Conservation (phyloP, 768 basidiomycete genomes). For the Lactarius quietus region DNA sequence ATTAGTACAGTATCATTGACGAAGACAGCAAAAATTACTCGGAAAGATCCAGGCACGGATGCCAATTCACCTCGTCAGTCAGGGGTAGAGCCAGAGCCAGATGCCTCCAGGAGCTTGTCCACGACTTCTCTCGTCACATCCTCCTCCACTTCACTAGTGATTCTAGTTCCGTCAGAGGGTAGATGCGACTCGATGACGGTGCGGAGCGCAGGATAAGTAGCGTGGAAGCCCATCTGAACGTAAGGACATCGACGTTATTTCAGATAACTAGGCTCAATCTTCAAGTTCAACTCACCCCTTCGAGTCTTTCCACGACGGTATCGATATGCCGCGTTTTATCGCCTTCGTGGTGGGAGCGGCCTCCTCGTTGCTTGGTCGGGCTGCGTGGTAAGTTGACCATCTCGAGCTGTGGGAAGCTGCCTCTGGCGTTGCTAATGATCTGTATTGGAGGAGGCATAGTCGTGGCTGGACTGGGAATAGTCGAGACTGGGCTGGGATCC, state of each 20-base stretch:
- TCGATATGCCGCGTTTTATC: slow-evolving; percentile 12
- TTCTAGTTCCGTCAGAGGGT: slow-evolving; percentile 39
- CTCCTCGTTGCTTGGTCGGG: slow-evolving; percentile 33
- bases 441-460: slow-evolving; percentile 28
- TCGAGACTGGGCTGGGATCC: no score
- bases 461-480: no score
- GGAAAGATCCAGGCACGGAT: no score
- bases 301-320: slow-evolving; percentile 35
- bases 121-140: slow-evolving; percentile 61
- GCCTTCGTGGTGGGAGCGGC: slow-evolving; percentile 45
- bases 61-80: neutral
- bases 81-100: slow-evolving; percentile 11
- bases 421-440: slow-evolving; percentile 60
- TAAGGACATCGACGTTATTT: slow-evolving; percentile 13
- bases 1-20: no score
- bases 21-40: neutral
- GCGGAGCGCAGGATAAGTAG: slow-evolving; percentile 48
- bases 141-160: slow-evolving; percentile 57
- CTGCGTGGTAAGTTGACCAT: slow-evolving; percentile 56
- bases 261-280: slow-evolving; percentile 2
- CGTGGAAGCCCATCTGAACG: slow-evolving; percentile 66
- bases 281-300: slow-evolving; percentile 50
- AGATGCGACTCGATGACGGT: slow-evolving; percentile 42
- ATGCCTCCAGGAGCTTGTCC: slow-evolving; percentile 49
- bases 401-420: slow-evolving; percentile 59